Base-by-base conservation (phyloP, 129 eudicot species). In the Heracleum sosnowskyi region DNA sequence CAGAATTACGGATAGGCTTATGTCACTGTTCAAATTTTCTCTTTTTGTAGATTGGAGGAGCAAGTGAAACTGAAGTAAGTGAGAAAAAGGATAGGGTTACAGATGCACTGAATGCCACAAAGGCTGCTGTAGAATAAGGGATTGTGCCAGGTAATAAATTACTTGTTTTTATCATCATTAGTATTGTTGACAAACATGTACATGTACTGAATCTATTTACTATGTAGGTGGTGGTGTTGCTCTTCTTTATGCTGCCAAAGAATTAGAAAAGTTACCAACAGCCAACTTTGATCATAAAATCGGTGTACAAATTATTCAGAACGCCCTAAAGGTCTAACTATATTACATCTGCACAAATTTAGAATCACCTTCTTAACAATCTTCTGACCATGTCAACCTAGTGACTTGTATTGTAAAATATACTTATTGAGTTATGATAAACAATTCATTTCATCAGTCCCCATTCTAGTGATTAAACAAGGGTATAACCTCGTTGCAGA, bases 111-210 rank as follows among this genome's bases (percentile, higher is more conserved):
- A 90, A 93, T 83, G 94, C 98, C 84, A 93, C 98, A n/a, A 90
- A 90, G 82, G 98, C 98, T 42, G 98, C 98, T 60, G 98, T 93
- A 26, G 98, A 90, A 42, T 97, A 93, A 82, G 98, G 98, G 74
- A 90, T 93, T 64, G 94, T 93, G 13, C 94, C 98, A 13, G 97
- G 96, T 91, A 76, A 22, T 45, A 8, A 28, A 11, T 44, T 5
- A 11, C 7, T 62, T 31, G 11, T 64, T 20, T n/a, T 47, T n/a
- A 17, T 40, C 4, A 39, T 62, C 34, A 29, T 76, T 22, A 26
- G 4, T 39, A 28, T 41, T 3, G 11, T 39, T 36, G 33, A 77
- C 49, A 51, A 39, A 13, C 24, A 7, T 60, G 62, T 46, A 28
- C 11, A 15, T 17, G 16, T 39, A 28, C 17, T 24, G 12, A 60